Evolutionary conservation across 352 stramenopile genomes (phyloP).

Genomic region (Phytophthora hibernalis): DNA sequence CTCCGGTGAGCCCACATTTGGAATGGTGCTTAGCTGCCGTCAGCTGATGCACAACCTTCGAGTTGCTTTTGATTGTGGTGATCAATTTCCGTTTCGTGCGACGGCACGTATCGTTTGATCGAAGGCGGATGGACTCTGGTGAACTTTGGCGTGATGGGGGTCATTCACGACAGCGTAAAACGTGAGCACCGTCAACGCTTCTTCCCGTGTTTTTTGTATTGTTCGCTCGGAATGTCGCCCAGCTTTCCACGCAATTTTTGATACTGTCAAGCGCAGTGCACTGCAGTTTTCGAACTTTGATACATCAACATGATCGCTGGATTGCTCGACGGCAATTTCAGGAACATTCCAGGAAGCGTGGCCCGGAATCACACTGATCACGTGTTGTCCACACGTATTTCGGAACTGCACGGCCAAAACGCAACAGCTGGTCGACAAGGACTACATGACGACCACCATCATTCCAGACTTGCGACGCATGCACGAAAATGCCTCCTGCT

Average conservation of each 20-base stretch:
- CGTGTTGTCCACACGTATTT: neutral
- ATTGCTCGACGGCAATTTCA: neutral
- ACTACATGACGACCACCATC: neutral
- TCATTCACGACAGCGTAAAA: neutral
- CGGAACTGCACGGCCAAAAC: neutral
- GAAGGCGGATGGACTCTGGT: neutral
- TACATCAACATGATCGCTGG: neutral
- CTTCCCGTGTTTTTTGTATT: neutral
- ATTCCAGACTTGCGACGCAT: neutral
- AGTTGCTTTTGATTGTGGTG: neutral
- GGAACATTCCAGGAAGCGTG: neutral
- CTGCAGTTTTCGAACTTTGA: neutral
- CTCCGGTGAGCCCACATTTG: neutral
- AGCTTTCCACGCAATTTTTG: neutral
- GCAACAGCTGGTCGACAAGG: neutral
- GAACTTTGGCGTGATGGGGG: neutral
- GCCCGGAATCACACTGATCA: neutral
- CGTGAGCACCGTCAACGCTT: neutral
- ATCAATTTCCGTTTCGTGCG: neutral
- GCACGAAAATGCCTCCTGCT: constrained; percentile 16
- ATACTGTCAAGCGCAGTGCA: neutral
- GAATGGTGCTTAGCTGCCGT: neutral
- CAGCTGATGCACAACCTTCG: neutral
- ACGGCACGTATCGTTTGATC: neutral
- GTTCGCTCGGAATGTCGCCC: neutral